phyloP scores from a whole-genome alignment of 2,329 filamentous ascomycete genomes.

The Ascocoryne sarcoides region DNA sequence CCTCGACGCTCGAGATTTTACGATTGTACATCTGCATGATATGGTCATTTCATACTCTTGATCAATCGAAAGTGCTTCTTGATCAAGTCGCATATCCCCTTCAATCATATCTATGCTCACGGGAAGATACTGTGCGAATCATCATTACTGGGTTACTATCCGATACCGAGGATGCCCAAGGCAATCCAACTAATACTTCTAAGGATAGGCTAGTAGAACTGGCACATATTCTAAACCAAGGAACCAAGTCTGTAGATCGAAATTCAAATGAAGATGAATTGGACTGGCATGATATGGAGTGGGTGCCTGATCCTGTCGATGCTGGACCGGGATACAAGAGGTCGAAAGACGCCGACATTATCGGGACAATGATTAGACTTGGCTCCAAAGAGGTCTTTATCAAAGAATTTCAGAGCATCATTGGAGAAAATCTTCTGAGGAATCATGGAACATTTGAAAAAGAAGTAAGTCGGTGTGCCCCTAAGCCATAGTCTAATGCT shows the following conservation, averaged over 20 bases:
- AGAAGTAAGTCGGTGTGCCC: conserved; percentile 36
- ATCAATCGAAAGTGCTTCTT: conserved; percentile 68
- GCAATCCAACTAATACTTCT: conserved; percentile 27
- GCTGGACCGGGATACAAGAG: conserved; percentile 88
- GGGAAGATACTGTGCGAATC: conserved; percentile 69
- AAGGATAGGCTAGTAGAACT: conserved; percentile 55
- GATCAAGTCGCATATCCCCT: conserved; percentile 65
- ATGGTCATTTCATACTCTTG: conserved; percentile 64
- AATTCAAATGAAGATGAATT: conserved; percentile 59
- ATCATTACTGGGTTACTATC: conserved; percentile 68
- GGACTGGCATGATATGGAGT: conserved; percentile 87
- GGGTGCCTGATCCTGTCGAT: conserved; percentile 88
- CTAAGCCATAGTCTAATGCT: conserved; percentile 4
- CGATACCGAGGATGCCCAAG: conserved; percentile 40
- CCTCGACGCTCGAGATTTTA: conserved; percentile 67
- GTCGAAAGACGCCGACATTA: conserved; percentile 81
- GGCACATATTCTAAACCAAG: conserved; percentile 46
- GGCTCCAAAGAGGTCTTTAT: conserved; percentile 89
- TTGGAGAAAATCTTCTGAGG: conserved; percentile 71
- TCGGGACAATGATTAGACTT: conserved; percentile 83
- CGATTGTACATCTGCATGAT: conserved; percentile 75
- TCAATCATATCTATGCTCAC: conserved; percentile 65
- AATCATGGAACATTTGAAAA: conserved; percentile 64
- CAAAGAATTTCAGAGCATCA: conserved; percentile 81
- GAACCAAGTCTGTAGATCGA: conserved; percentile 38